A percentile compares a stretch with the other conserved stretches of the same genome.
phyloP scores from a whole-genome alignment of 2,329 filamentous ascomycete species.

The Berkeleyomyces basicola region DNA sequence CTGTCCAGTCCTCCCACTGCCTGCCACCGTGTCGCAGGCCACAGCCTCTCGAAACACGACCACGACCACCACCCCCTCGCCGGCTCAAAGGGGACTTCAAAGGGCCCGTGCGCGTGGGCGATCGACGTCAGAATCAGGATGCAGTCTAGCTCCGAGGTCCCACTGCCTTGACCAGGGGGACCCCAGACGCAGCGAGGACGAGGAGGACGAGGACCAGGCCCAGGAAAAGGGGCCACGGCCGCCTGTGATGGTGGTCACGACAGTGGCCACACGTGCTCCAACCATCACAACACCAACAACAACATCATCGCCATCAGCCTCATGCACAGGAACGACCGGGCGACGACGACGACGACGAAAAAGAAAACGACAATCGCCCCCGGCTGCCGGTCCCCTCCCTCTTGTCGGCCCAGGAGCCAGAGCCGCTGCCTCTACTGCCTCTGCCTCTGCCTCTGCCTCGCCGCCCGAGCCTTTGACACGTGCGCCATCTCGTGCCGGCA shows the following conservation, averaged over 20 bases:
- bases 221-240: constrained; percentile 6
- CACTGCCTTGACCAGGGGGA: constrained; percentile 5
- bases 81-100: neutral
- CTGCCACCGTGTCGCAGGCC: too few relatives aligned
- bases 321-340: too few relatives aligned
- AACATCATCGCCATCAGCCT: neutral
- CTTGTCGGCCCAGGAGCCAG: too few relatives aligned
- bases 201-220: neutral
- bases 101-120: neutral
- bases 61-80: neutral
- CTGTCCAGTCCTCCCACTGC: too few relatives aligned
- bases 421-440: neutral
- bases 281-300: neutral
- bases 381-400: too few relatives aligned
- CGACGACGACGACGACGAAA: neutral
- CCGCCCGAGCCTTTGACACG: neutral
- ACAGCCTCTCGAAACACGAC: too few relatives aligned
- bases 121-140: constrained; percentile 12
- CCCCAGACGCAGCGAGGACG: neutral
- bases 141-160: constrained; percentile 1
- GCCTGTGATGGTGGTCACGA: neutral
- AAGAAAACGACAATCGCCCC: neutral
- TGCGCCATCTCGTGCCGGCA: neutral
- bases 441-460: neutral
- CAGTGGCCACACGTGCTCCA: too few relatives aligned